Evolutionary conservation across 2,329 filamentous ascomycete species (phyloP).

Genomic region (Ceratocystis ficicola): DNA sequence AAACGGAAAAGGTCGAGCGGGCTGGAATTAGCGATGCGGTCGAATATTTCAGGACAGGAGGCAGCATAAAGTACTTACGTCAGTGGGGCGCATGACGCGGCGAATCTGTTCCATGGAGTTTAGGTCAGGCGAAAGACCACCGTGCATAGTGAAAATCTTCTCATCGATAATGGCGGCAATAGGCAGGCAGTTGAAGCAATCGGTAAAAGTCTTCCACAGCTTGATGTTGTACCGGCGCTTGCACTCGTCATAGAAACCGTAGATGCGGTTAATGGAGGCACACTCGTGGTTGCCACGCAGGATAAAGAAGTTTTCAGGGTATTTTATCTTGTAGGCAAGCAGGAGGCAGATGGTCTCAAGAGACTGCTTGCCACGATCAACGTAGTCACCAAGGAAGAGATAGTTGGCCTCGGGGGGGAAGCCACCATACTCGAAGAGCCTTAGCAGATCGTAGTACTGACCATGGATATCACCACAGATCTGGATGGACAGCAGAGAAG

Average conservation of each 20-base stretch:
- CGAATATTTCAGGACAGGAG: conserved; percentile 16
- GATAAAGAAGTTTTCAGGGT: conserved; percentile 99
- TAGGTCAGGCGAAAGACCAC: conserved; percentile 87
- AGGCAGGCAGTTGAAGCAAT: conserved; percentile 98
- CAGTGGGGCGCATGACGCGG: conserved; percentile 94
- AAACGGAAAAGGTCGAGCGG: not conserved
- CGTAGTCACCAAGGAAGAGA: conserved; percentile 97
- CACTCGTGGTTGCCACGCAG: conserved; percentile 98
- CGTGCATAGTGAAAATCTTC: conserved; percentile 99
- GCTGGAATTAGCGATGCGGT: not conserved
- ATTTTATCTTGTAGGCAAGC: conserved; percentile 99
- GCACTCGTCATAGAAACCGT: conserved; percentile 99
- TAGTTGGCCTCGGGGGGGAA: conserved; percentile 99
- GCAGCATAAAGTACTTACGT: conserved; percentile 54
- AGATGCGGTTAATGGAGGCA: conserved; percentile 96
- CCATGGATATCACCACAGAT: conserved; percentile 99
- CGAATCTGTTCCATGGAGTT: conserved; percentile 99
- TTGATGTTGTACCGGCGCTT: conserved; percentile 99
- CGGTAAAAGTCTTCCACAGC: conserved; percentile 98
- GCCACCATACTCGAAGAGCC: conserved; percentile 94
- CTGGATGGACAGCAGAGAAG: conserved; percentile 42
- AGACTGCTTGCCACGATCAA: conserved; percentile 97
- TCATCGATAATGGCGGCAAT: conserved; percentile 98
- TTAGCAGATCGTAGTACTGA: conserved; percentile 95
- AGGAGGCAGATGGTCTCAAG: conserved; percentile 96